These are phyloP conservation scores for Lolium perenne DNA, from an alignment of 176 grass and related monocot genomes.

Conservation along the genomic window DNA sequence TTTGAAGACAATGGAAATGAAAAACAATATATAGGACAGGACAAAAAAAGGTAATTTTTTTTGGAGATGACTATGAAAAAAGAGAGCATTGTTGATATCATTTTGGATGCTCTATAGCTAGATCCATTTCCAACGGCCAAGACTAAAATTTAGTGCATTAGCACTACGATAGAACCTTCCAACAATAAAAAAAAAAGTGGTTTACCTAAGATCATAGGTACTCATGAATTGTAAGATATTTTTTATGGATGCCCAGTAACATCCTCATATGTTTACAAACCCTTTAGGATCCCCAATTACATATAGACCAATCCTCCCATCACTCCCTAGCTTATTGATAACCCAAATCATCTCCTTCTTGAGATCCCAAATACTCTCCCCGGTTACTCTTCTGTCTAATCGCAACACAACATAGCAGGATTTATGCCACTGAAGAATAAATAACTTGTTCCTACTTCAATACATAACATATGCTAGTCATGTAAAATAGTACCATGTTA, in stretches of 20 bases:
- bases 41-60: too few relatives aligned
- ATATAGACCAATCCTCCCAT: background rate
- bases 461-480: background rate
- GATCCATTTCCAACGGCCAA: background rate
- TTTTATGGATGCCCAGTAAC: background rate
- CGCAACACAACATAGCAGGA: background rate
- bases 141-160: background rate
- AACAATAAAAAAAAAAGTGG: background rate
- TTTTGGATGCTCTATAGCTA: background rate
- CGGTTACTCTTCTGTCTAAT: too few relatives aligned
- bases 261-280: background rate
- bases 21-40: too few relatives aligned
- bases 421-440: background rate
- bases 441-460: background rate
- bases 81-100: background rate
- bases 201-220: background rate
- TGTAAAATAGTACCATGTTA: background rate
- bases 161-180: background rate
- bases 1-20: too few relatives aligned
- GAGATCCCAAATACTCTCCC: too few relatives aligned
- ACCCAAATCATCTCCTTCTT: background rate
- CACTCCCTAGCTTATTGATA: background rate
- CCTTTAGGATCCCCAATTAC: background rate
- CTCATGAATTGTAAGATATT: background rate
- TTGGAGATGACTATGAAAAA: too few relatives aligned